phyloP scores from a whole-genome alignment of 2,329 filamentous ascomycete genomes.

The Pestalotiopsis sp. region DNA sequence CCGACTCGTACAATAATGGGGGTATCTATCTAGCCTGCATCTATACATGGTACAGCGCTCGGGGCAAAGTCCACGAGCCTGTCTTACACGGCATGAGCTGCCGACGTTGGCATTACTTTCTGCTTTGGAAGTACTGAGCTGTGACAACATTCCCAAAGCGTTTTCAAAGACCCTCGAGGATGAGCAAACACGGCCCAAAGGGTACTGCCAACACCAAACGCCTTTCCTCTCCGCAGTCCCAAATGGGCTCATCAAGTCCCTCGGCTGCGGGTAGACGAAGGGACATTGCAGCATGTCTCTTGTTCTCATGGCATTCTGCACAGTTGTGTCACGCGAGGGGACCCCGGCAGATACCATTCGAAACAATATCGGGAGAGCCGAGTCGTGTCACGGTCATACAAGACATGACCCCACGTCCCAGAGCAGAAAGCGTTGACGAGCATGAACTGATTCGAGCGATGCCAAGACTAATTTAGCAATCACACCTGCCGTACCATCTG shows the following conservation, averaged over 20 bases:
- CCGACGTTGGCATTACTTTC: not conserved
- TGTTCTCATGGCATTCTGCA: conserved; percentile 18
- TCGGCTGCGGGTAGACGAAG: conserved; percentile 23
- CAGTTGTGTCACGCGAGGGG: conserved; percentile 19
- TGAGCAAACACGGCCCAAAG: not conserved
- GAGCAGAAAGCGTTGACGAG: conserved; percentile 42
- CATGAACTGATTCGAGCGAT: conserved; percentile 26
- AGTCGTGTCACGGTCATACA: conserved; percentile 29
- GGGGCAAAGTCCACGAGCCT: not conserved
- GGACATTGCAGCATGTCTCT: conserved; percentile 18
- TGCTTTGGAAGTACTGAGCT: not conserved
- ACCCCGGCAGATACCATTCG: conserved; percentile 22
- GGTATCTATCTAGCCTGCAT: not conserved
- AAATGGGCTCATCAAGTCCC: conserved; percentile 7
- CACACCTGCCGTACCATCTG: conserved; percentile 67
- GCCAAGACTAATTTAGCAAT: conserved; percentile 44
- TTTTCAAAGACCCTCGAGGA: not conserved
- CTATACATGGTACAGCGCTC: not conserved
- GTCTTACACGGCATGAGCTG: not conserved
- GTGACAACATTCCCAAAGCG: not conserved
- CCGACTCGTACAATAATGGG: not conserved
- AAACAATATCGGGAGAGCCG: conserved; percentile 19
- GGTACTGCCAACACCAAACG: not conserved
- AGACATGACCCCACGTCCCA: conserved; percentile 31
- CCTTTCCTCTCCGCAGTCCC: not conserved